Conservation (phyloP, 2,329 filamentous ascomycete species). For the Phaeoacremonium minimum region DNA sequence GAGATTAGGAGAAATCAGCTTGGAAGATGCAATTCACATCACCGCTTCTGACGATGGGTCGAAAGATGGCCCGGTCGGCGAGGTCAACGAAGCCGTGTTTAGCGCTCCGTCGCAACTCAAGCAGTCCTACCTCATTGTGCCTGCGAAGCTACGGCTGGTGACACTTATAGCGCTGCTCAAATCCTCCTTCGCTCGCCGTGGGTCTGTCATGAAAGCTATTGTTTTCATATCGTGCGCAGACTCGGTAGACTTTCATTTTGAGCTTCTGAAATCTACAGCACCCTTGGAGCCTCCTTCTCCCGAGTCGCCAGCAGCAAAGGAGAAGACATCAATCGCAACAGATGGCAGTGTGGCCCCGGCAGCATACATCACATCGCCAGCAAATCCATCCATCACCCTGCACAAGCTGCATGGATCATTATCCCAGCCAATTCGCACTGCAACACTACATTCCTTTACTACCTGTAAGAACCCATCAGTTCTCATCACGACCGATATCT, state of each 20-base stretch:
- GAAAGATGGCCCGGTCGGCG: constrained; percentile 36
- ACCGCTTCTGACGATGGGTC: constrained; percentile 56
- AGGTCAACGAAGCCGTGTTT: constrained; percentile 56
- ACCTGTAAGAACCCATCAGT: constrained; percentile 71
- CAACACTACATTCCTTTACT: constrained; percentile 78
- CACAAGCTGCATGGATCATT: constrained; percentile 91
- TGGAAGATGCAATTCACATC: constrained; percentile 88
- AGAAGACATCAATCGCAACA: constrained; percentile 30
- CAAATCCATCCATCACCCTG: constrained; percentile 69
- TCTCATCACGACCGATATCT: constrained; percentile 90
- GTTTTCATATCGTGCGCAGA: constrained; percentile 97
- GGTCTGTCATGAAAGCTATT: constrained; percentile 93
- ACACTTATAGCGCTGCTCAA: constrained; percentile 81
- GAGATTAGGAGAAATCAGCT: constrained; percentile 85
- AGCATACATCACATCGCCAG: constrained; percentile 67
- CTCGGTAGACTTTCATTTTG: constrained; percentile 94
- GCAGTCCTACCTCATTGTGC: constrained; percentile 83
- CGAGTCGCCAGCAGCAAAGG: constrained; percentile 10
- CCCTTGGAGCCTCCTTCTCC: constrained; percentile 22
- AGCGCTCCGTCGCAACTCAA: constrained; percentile 88
- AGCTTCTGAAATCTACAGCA: constrained; percentile 57
- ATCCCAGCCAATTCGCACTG: constrained; percentile 79
- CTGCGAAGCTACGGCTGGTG: constrained; percentile 86
- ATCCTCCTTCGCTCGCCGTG: constrained; percentile 80
- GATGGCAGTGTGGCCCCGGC: constrained; percentile 67